phyloP scores from a whole-genome alignment of 306 rosid species.

The Macrotyloma uniflorum region DNA sequence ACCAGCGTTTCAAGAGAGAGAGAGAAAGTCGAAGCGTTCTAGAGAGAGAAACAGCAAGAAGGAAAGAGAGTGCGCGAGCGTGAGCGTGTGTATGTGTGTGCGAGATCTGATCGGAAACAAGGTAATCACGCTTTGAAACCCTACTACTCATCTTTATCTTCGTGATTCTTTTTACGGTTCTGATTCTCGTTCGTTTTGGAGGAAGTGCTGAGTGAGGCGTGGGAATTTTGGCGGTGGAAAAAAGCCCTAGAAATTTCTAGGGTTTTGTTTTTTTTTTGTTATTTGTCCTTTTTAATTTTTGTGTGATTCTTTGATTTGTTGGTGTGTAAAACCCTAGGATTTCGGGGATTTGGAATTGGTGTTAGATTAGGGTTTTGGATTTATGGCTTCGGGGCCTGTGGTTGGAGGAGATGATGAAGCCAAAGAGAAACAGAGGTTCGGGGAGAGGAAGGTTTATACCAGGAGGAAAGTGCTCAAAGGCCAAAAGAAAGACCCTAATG shows the following conservation, averaged over 20 bases:
- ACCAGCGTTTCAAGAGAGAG: conserved; percentile 44
- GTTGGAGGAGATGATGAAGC: conserved; percentile 75
- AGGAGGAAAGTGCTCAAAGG: conserved; percentile 66
- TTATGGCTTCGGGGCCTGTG: conserved; percentile 90
- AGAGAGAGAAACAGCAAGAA: conserved; percentile 70
- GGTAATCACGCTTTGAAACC: conserved; percentile 55
- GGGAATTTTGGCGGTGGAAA: conserved; percentile 11
- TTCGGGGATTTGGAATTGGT: conserved; percentile 41
- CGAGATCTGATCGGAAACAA: conserved; percentile 74
- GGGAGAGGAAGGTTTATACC: conserved; percentile 71
- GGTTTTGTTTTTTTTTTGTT: conserved; percentile 12
- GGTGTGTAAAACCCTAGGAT: conserved; percentile 43
- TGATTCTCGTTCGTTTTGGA: background rate
- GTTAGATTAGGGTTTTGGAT: conserved; percentile 76
- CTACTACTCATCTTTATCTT: conserved; percentile 23
- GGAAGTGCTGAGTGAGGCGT: conserved; percentile 34
- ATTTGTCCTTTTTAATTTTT: background rate
- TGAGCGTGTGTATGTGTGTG: background rate
- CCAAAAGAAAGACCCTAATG: conserved; percentile 46
- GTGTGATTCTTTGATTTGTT: conserved; percentile 12
- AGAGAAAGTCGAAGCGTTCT: conserved; percentile 40
- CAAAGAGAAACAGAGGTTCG: conserved; percentile 59
- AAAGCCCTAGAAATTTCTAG: conserved; percentile 41
- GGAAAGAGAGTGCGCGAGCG: background rate
- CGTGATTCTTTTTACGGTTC: background rate